Conservation (phyloP, 192 early-diverging fungal genomes). For the Powellomyces hirtus region DNA sequence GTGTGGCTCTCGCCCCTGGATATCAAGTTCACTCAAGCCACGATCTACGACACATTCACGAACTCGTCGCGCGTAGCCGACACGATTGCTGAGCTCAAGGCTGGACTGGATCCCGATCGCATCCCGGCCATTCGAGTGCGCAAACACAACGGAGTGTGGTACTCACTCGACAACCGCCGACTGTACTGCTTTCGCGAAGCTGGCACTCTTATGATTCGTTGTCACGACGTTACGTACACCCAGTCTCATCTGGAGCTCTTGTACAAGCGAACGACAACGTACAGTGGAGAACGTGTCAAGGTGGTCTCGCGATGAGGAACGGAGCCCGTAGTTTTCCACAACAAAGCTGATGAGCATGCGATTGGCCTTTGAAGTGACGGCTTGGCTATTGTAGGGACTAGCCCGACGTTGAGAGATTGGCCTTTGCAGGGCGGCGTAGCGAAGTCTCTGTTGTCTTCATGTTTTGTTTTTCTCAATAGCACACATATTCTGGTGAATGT, state of each 20-base stretch:
- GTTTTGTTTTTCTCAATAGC: too few relatives aligned
- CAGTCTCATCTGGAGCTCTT: not conserved
- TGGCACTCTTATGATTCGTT: not conserved
- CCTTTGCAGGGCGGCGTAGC: too few relatives aligned
- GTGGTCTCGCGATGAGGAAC: too few relatives aligned
- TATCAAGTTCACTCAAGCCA: not conserved
- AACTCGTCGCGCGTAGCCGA: not conserved
- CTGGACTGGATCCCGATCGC: not conserved
- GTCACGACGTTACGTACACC: not conserved
- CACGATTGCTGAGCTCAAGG: not conserved
- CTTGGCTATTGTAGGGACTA: too few relatives aligned
- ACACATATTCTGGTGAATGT: too few relatives aligned
- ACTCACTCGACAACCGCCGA: not conserved
- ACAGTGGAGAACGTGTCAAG: too few relatives aligned
- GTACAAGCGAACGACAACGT: too few relatives aligned
- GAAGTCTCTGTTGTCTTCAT: too few relatives aligned
- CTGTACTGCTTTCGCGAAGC: not conserved
- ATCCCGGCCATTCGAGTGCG: not conserved
- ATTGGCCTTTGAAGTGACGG: too few relatives aligned
- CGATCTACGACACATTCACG: not conserved
- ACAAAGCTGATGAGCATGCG: too few relatives aligned
- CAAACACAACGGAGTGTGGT: not conserved
- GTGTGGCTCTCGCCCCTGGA: not conserved
- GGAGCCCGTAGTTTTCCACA: too few relatives aligned
- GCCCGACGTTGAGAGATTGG: too few relatives aligned